phyloP scores from a whole-genome alignment of 2,329 filamentous ascomycete species.

The Penicillium decumbens region DNA sequence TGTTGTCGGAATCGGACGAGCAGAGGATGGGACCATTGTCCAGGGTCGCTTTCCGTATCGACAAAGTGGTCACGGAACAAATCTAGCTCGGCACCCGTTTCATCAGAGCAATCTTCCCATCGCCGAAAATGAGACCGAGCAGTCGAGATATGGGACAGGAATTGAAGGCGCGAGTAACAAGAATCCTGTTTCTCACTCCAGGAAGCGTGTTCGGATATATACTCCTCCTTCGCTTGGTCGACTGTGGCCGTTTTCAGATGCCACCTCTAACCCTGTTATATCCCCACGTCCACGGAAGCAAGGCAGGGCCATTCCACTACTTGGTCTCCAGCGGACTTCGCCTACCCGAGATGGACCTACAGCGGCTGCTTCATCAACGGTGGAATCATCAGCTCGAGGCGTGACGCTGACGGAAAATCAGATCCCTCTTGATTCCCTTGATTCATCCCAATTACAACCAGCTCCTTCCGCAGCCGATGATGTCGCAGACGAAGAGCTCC shows the following conservation, averaged over 20 bases:
- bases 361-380: background rate
- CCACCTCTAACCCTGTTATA: background rate
- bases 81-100: conserved; percentile 31
- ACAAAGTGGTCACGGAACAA: conserved; percentile 41
- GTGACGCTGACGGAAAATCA: background rate
- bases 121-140: conserved; percentile 12
- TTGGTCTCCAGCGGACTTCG: background rate
- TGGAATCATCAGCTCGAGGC: background rate
- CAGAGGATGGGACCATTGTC: conserved; percentile 41
- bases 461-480: background rate
- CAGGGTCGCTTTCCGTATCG: conserved; percentile 40
- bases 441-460: background rate
- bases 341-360: background rate
- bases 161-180: conserved; percentile 1
- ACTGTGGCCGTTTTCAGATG: background rate
- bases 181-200: background rate
- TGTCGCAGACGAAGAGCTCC: background rate
- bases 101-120: conserved; percentile 27
- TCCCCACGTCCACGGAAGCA: background rate
- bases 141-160: background rate
- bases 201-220: background rate
- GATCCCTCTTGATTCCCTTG: background rate
- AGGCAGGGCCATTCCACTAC: conserved; percentile 1
- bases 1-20: conserved; percentile 30
- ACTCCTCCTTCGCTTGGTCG: background rate